These are phyloP conservation scores for Isoetes taiwanensis DNA, from an alignment of 75 land plant species.

Conservation along the genomic window DNA sequence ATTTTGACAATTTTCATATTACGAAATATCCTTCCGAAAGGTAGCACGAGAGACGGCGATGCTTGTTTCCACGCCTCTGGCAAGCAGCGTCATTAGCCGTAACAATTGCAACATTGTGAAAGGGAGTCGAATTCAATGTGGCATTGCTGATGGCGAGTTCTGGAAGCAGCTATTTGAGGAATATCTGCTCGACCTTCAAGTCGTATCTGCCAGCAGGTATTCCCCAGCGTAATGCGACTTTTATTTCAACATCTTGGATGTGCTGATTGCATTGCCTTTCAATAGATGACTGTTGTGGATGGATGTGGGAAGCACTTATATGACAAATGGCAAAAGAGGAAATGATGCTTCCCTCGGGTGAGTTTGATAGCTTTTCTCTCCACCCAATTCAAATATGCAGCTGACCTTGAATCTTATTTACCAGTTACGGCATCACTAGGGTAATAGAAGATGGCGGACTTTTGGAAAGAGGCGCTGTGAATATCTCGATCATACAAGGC, in stretches of 20 bases:
- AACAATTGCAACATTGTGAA: too few relatives aligned
- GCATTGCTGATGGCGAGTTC: too few relatives aligned
- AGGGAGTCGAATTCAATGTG: too few relatives aligned
- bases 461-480: conserved; percentile 33
- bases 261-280: background rate
- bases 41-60: too few relatives aligned
- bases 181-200: conserved; percentile 13
- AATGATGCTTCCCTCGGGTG: conserved; percentile 23
- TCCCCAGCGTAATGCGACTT: background rate
- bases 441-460: conserved; percentile 27
- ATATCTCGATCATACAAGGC: conserved; percentile 32
- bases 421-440: conserved; percentile 36
- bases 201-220: conserved; percentile 17
- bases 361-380: background rate
- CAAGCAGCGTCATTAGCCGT: too few relatives aligned
- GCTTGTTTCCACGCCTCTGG: too few relatives aligned
- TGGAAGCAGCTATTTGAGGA: conserved; percentile 10
- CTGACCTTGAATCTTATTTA: background rate
- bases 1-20: too few relatives aligned
- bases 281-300: conserved; percentile 20
- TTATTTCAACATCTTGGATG: background rate
- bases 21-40: too few relatives aligned
- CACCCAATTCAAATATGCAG: background rate
- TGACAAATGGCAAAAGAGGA: conserved; percentile 27
- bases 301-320: conserved; percentile 21